Percentiles rank a stretch among this genome's conserved stretches.
phyloP scores from a whole-genome alignment of 78 protist genomes.

The Bodo saltans region DNA sequence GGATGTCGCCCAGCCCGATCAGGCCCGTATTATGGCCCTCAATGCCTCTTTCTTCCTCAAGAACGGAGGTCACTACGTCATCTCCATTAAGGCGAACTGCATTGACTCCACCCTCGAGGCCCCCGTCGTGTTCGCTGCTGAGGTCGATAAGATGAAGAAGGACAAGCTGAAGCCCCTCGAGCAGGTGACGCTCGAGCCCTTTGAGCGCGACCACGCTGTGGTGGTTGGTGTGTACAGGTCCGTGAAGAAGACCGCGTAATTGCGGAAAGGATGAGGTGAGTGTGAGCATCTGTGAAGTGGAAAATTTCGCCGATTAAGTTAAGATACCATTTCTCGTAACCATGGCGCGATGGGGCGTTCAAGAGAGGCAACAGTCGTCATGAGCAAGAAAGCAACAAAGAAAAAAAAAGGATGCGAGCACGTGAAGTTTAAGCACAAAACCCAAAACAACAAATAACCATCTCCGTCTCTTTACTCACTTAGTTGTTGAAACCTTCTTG shows the following conservation, averaged over 20 bases:
- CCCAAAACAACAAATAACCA: too few relatives aligned
- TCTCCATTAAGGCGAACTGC: conserved; percentile 99
- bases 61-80: conserved; percentile 95
- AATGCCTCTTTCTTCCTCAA: conserved; percentile 98
- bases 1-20: conserved; percentile 99
- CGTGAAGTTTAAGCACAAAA: too few relatives aligned
- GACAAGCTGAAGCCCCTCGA: conserved; percentile 84
- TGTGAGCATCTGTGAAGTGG: too few relatives aligned
- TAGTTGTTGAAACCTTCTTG: too few relatives aligned
- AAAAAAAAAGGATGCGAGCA: too few relatives aligned
- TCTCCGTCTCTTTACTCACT: too few relatives aligned
- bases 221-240: conserved; percentile 74
- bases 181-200: conserved; percentile 96
- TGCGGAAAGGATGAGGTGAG: too few relatives aligned
- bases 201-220: conserved; percentile 99
- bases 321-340: too few relatives aligned
- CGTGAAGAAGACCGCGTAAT: conserved; percentile 21
- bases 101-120: conserved; percentile 96
- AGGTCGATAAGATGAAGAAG: conserved; percentile 74
- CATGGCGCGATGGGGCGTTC: too few relatives aligned
- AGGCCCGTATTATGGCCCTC: conserved; percentile 96
- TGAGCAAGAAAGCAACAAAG: too few relatives aligned
- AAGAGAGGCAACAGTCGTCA: too few relatives aligned
- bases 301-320: too few relatives aligned
- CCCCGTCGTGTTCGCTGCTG: conserved; percentile 87